phyloP scores from a whole-genome alignment of 2,329 filamentous ascomycete genomes.

The Botrytis squamosa region DNA sequence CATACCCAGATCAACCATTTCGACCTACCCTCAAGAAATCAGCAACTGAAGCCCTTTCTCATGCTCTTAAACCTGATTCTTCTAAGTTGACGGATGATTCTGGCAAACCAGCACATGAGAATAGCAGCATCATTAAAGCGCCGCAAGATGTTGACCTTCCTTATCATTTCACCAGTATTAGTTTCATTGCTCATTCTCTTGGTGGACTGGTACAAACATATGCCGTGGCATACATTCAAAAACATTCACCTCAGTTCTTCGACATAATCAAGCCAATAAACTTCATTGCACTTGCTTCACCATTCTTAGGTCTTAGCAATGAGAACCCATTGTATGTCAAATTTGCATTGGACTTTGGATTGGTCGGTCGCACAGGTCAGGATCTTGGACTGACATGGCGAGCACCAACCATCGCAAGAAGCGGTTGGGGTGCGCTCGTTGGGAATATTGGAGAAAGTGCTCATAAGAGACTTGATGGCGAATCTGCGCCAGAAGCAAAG shows the following conservation, averaged over 20 bases:
- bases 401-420: conserved; percentile 78
- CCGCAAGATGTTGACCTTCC: conserved; percentile 49
- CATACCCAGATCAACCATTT: conserved; percentile 91
- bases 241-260: conserved; percentile 91
- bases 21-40: conserved; percentile 59
- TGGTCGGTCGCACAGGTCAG: conserved; percentile 94
- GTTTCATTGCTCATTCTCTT: conserved; percentile 88
- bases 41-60: conserved; percentile 45
- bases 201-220: conserved; percentile 91
- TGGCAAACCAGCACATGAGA: conserved; percentile 54
- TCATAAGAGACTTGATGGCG: conserved; percentile 57
- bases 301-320: conserved; percentile 88
- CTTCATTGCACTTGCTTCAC: conserved; percentile 84
- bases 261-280: conserved; percentile 82
- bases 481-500: conserved; percentile 75
- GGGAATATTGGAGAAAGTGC: conserved; percentile 73
- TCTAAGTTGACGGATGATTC: conserved; percentile 45
- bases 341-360: conserved; percentile 92
- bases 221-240: conserved; percentile 93
- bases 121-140: conserved; percentile 58
- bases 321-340: conserved; percentile 97
- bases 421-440: conserved; percentile 85
- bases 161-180: conserved; percentile 91
- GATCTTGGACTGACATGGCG: conserved; percentile 94
- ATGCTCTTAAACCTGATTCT: conserved; percentile 41